Evolutionary conservation across 495 filamentous ascomycete species (phyloP), one percentile per base, ranked within the genome.

Genomic region (Neurospora sp.): DNA sequence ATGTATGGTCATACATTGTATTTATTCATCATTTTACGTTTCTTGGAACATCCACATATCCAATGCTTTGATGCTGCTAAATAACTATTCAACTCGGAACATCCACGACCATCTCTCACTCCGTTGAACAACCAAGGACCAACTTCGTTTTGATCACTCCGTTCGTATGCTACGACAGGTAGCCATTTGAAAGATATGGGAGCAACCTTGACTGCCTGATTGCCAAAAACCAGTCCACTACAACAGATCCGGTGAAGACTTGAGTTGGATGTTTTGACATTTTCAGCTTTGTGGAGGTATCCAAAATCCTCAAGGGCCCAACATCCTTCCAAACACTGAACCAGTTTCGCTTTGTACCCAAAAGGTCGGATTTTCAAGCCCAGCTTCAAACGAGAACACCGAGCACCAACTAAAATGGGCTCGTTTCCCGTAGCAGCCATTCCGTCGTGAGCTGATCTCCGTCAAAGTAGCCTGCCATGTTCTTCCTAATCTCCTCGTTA

Each of bases 361-460:
- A 8, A 44, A 8, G 8, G 8, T 45, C 8, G 0, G 3, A 3
- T 45, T 45, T 4, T 6, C 8, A 45, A 45, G 17, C 42, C 31
- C 45, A 2, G 48, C 8, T n/a, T 65, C 20, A 59, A 2, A 40
- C 3, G 14, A 12, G 40, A 35, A 73, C 35, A 40, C 1, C 40
- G 5, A 9, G n/a, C 40, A 70, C 35, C 6, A 41, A 65, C 8
- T 75, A 85, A 69, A 87, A 85, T 9, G 84, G 82, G 76, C 87
- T 83, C 31, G 93, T 96, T 86, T 99, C 96, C 73, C 94, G 87
- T 82, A 93, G 83, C 77, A 99, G 82, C 96, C 96, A 99, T 69
- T 86, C 87, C 77, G 85, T 84, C 3, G 92, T 89, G 74, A 90
- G 76, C 70, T 88, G 83, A 76, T 92, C 92, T 3, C 88, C 82